Evolutionary conservation across 352 stramenopile genomes (phyloP), one percentile per base, ranked within the genome.

Genomic region (Phytopythium mirpurense): DNA sequence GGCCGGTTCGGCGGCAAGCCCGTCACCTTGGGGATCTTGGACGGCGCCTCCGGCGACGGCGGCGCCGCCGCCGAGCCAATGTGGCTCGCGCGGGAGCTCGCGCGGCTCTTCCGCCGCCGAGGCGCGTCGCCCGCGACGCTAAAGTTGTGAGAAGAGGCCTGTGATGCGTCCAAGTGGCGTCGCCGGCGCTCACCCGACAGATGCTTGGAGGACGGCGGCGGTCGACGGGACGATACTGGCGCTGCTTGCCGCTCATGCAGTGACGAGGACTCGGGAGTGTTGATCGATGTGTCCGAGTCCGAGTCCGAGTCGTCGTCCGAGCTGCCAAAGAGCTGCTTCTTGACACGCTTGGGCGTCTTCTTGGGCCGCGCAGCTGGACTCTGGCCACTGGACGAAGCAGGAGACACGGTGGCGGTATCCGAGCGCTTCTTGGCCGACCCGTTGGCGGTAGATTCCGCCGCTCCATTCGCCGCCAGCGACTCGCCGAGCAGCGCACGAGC

Each of bases 1-100:
- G 83, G 80, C 16, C 78, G 78, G 37, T 48, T 51, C 34, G 75
- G 47, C 42, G 77, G 79, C n/a, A 88, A 47, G 2, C 70, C 69
- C 6, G 72, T 61, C 18, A 83, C 65, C 55, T 65, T 62, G 19
- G 56, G 59, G 18, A 61, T 43, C 23, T 62, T 70, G 10, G 49
- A 19, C 27, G 49, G 31, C 21, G 36, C 31, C 18, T 63, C 62
- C 42, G 62, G 48, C 35, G 65, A 43, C 41, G 50, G 24, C 10
- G 57, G 54, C 41, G 31, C 9, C 18, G 55, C 11, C 18, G 46
- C 26, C 19, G 32, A 41, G 14, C 46, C 29, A 23, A 52, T 41
- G 57, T 70, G 66, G 45, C 65, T 77, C 56, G 63, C 65, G 16
- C 52, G 59, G 1, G 62, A 78, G 47, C 65, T 78, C 23, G 68